These are phyloP conservation scores for Trichoderma koningiopsis DNA, from an alignment of 2,329 filamentous ascomycete genomes.

Conservation along the genomic window DNA sequence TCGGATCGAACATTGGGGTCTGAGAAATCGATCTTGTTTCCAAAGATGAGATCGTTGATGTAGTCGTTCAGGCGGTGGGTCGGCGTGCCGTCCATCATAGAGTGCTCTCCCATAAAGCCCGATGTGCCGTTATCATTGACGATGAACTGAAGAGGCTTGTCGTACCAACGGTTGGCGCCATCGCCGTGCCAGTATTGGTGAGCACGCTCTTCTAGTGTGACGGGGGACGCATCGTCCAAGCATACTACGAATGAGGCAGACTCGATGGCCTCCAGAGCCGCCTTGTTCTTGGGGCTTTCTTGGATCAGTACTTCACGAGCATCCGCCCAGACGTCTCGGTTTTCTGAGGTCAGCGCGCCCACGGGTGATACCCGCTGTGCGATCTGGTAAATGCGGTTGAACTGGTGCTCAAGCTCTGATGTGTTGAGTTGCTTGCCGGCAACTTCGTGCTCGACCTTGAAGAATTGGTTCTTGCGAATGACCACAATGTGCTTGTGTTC, in stretches of 20 bases:
- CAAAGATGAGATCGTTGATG: conserved; percentile 87
- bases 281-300: conserved; percentile 77
- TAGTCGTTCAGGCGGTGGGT: conserved; percentile 97
- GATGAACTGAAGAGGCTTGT: conserved; percentile 98
- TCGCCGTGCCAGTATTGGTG: conserved; percentile 99
- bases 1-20: conserved; percentile 76
- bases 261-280: conserved; percentile 78
- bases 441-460: conserved; percentile 83
- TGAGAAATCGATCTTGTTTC: conserved; percentile 90
- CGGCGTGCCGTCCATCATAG: conserved; percentile 99
- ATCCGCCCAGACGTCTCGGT: conserved; percentile 90
- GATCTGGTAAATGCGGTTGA: conserved; percentile 78
- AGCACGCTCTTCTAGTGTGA: conserved; percentile 93
- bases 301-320: conserved; percentile 75
- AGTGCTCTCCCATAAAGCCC: conserved; percentile 98
- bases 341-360: conserved; percentile 84
- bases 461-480: conserved; percentile 96
- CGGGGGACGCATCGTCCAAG: conserved; percentile 85
- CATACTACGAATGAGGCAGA: conserved; percentile 89
- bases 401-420: conserved; percentile 86
- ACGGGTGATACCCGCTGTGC: conserved; percentile 73
- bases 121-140: conserved; percentile 97
- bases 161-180: conserved; percentile 92
- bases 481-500: conserved; percentile 87
- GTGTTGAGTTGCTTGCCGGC: conserved; percentile 84